Percentiles rank a stretch among this genome's conserved stretches.
These are phyloP conservation scores for Oxyria digyna DNA, from an alignment of 148 eudicot genomes.

Conservation along the genomic window DNA sequence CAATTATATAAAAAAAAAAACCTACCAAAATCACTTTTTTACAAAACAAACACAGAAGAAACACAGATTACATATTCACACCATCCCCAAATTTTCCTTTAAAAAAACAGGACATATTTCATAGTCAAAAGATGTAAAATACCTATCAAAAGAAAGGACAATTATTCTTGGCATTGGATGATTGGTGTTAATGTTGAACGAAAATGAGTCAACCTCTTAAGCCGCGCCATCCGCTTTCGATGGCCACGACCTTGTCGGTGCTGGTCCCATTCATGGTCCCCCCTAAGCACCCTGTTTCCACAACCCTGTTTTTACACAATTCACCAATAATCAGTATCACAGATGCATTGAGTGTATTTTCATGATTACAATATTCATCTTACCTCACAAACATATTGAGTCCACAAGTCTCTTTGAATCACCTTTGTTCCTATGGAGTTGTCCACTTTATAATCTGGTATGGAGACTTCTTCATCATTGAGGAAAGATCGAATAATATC, in stretches of 20 bases:
- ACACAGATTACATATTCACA: background rate
- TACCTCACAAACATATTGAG: constrained; percentile 69
- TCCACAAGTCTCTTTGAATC: constrained; percentile 66
- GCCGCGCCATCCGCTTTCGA: constrained; percentile 49
- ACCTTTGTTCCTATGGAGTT: constrained; percentile 20
- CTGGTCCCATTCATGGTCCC: constrained; percentile 84
- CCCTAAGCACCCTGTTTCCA: constrained; percentile 71
- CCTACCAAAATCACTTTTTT: too few relatives aligned
- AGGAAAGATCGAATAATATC: constrained; percentile 42
- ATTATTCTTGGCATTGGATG: background rate
- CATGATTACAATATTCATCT: background rate
- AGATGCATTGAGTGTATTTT: background rate
- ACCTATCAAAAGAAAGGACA: background rate
- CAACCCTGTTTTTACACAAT: constrained; percentile 43
- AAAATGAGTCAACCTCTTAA: constrained; percentile 29
- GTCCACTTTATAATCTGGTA: constrained; percentile 12
- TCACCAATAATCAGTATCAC: background rate
- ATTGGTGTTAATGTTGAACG: constrained; percentile 8
- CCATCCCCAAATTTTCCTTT: background rate
- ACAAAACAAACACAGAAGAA: background rate
- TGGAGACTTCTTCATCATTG: constrained; percentile 15
- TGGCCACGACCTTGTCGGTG: constrained; percentile 78
- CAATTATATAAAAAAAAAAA: too few relatives aligned
- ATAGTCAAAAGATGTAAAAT: background rate
- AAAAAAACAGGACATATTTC: background rate